Conservation (phyloP, 495 filamentous ascomycete genomes). For the Aspergillus biplanus region DNA sequence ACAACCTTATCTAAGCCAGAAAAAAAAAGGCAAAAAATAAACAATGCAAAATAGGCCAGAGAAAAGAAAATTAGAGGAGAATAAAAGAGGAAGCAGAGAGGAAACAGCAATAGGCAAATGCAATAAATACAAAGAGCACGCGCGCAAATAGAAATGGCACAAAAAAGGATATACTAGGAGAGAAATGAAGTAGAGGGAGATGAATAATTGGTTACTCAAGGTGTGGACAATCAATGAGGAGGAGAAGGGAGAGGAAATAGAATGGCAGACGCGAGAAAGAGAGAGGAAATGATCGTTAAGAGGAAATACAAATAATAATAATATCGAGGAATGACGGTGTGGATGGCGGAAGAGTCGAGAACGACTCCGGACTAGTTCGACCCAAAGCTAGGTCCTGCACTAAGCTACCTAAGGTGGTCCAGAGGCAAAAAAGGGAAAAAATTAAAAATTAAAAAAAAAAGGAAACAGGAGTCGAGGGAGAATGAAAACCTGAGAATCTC, state of each 20-base stretch:
- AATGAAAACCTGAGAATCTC: constrained; percentile 6
- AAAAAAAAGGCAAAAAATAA: background rate
- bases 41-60: constrained; percentile 7
- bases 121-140: constrained; percentile 24
- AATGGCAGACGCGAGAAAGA: constrained; percentile 20
- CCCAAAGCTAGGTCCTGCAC: constrained; percentile 23
- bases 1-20: constrained; percentile 6
- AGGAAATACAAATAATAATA: constrained; percentile 29
- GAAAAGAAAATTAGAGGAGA: background rate
- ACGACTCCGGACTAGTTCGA: constrained; percentile 26
- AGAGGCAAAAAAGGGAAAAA: constrained; percentile 19
- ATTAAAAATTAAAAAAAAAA: constrained; percentile 7
- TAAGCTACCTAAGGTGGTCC: constrained; percentile 24
- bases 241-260: constrained; percentile 18
- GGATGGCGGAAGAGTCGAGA: constrained; percentile 30
- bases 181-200: constrained; percentile 20
- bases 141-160: constrained; percentile 16
- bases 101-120: constrained; percentile 21
- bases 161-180: constrained; percentile 25
- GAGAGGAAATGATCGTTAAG: constrained; percentile 24
- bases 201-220: constrained; percentile 16
- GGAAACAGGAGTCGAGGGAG: constrained; percentile 5
- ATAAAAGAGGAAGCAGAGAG: constrained; percentile 2
- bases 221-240: constrained; percentile 19
- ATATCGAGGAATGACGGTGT: constrained; percentile 38